Conservation (phyloP, 208 protist species). For the Trypanosomatidae sp. region DNA sequence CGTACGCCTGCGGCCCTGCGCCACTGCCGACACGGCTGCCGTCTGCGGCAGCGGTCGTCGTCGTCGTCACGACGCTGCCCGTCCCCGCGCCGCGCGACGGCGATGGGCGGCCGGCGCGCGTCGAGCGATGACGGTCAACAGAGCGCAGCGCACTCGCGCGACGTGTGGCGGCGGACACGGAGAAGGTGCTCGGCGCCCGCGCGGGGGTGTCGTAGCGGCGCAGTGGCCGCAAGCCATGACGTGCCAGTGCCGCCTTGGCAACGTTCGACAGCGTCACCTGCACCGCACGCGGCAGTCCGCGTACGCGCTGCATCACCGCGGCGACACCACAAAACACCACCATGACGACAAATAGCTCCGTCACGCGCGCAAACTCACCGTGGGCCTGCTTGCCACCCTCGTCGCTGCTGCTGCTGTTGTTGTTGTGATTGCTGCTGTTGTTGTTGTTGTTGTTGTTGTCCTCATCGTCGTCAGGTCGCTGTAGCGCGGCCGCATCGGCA, state of each 20-base stretch:
- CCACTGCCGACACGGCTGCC: not conserved
- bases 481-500: constrained; percentile 2
- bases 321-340: constrained; percentile 36
- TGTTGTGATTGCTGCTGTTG: constrained; percentile 1
- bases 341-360: constrained; percentile 26
- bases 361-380: constrained; percentile 12
- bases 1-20: not conserved
- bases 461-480: not conserved
- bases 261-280: constrained; percentile 45
- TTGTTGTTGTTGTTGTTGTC: not conserved
- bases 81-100: not conserved
- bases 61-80: not conserved
- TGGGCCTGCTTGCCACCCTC: constrained; percentile 1
- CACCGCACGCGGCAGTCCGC: constrained; percentile 21
- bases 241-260: no score
- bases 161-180: no score
- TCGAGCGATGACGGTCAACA: not conserved
- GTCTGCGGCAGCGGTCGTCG: not conserved
- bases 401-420: not conserved
- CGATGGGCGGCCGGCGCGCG: not conserved
- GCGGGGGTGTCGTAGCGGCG: no score
- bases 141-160: no score
- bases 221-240: no score
- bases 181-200: no score
- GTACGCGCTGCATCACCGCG: constrained; percentile 16